Base-by-base conservation (phyloP, 495 filamentous ascomycete species). In the Corynascus novoguineensis region DNA sequence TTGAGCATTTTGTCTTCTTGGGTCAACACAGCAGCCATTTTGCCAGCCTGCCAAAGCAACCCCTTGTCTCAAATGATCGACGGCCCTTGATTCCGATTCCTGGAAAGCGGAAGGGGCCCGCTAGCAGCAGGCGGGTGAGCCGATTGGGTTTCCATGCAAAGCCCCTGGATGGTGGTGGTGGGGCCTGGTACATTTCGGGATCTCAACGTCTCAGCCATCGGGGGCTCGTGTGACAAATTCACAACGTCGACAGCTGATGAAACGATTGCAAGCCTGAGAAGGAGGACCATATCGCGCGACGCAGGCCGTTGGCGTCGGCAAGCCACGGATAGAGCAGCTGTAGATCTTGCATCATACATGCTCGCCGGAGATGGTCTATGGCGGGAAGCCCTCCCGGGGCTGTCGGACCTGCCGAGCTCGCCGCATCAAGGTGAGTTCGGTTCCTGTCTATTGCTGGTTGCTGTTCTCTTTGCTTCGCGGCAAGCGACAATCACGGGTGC, bases 321-420 rank as follows among this genome's bases (percentile, higher is more conserved):
- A 22, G 25, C 42, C 1, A 37, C 17, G 12, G 8, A n/a, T n/a
- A 29, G 22, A 46, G 17, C 12, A 46, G 19, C 31, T 28, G 17
- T 48, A 5, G 10, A 12, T 34, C n/a, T 50, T 28, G 52, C 32
- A 1, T 5, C 14, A 22, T 48, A 28, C 28, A 54, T 61, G 59
- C 49, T 19, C 22, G 28, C 28, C 22, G 12, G 29, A 54, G 35
- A 89, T 89, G 86, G 86, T 89, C 15, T 89, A 87, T 62, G 83
- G 83, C 63, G 86, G 86, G 52, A 86, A 85, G 68, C 86, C 86
- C 48, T 87, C 84, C 54, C 77, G 81, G 73, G 85, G 83, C 47
- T 89, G 86, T 65, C 81, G 83, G 64, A 84, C 84, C 65, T 89
- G 86, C 62, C 76, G 85, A 60, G 76, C 79, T 14, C 78, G 84